Conservation (phyloP, 2,329 filamentous ascomycete genomes). For the Neonectria ditissima region DNA sequence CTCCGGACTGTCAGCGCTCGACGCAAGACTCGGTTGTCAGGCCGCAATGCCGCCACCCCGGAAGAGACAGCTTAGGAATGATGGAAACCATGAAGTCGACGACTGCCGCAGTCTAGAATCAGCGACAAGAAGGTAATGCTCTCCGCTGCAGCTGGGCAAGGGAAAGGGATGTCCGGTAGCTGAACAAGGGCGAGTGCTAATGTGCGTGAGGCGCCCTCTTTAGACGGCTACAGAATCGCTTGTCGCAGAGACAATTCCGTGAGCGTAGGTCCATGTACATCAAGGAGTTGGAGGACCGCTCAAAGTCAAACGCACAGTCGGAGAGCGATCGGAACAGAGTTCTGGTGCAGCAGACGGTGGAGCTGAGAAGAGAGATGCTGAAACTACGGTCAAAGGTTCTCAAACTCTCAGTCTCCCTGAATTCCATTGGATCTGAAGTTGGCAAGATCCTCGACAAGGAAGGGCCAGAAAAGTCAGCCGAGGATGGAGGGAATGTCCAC, state of each 20-base stretch:
- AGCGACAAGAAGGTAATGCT: not conserved
- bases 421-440: not conserved
- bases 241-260: constrained; percentile 11
- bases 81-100: not conserved
- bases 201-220: not conserved
- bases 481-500: not conserved
- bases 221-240: constrained; percentile 8
- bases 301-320: not conserved
- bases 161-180: too few relatives aligned
- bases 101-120: not conserved
- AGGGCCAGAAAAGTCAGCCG: not conserved
- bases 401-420: not conserved
- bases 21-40: not conserved
- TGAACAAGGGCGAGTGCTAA: not conserved
- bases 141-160: too few relatives aligned
- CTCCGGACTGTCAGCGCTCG: not conserved
- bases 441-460: not conserved
- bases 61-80: not conserved
- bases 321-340: constrained; percentile 8
- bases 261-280: constrained; percentile 15
- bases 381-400: constrained; percentile 3
- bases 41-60: not conserved
- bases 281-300: constrained; percentile 12
- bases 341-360: not conserved
- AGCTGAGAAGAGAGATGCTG: constrained; percentile 2